Base-by-base conservation (phyloP, 148 eudicot genomes). In the Diospyros kaki region DNA sequence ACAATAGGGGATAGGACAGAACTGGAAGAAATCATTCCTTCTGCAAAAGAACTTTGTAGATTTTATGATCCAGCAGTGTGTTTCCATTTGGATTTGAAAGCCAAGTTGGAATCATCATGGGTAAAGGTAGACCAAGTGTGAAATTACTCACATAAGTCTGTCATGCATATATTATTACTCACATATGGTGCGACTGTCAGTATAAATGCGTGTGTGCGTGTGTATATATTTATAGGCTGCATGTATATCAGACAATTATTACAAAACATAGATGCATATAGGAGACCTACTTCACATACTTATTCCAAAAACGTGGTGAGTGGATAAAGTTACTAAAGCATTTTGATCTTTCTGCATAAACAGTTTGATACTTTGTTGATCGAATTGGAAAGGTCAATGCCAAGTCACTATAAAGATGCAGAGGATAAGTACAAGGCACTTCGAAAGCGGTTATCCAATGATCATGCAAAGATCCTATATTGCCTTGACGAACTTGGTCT, bases 401-500 rank as follows among this genome's bases (percentile, higher is more conserved):
- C 75, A 54, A 62, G 69, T 76, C 77, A 75, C 45, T 74, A 74
- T 69, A 74, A 39, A 71, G 86, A 87, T 59, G 62, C 58, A 10
- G 73, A 71, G 48, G 83, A 81, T 58, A 81, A 80, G 69, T 81
- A 48, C 58, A 71, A 80, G 72, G 50, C 59, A 69, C 65, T 85
- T 53, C 75, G 73, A 40, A 84, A 79, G 72, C 83, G 83, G 80
- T 65, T 89, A 71, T 76, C 82, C 55, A 73, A 48, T 62, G 86
- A 84, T 64, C 78, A 87, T 74, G 76, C 80, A 46, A 81, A 83
- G 77, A 79, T 89, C 65, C 38, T 87, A 73, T 86, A 83, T 81
- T 89, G 93, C 83, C 83, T 89, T 48, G 89, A 85, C 44, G 59
- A 84, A 78, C 90, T 89, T 54, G 93, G 93, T 46, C 81, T 82